Evolutionary conservation across 306 rosid genomes (phyloP).

Genomic region (Carpinus viminea): DNA sequence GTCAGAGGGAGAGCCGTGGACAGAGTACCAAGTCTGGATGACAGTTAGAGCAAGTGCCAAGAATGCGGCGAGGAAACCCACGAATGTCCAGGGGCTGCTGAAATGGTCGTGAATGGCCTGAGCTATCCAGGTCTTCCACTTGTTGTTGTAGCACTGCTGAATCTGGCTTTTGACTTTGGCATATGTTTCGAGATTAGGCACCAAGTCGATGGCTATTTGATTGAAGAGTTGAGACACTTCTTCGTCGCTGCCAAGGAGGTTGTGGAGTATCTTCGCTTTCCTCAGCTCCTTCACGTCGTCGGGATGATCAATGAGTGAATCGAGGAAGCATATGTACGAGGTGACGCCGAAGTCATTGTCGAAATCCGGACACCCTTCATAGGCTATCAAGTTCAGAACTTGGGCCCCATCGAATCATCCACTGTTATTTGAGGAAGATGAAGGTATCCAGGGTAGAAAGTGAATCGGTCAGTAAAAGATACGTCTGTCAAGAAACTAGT

Average conservation of each 20-base stretch:
- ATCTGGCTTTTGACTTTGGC: not conserved
- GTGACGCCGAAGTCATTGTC: conserved; percentile 6
- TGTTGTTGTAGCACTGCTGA: conserved; percentile 3
- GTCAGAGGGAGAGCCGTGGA: not conserved
- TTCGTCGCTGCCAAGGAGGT: conserved; percentile 21
- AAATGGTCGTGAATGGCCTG: conserved; percentile 23
- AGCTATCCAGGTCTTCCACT: conserved; percentile 26
- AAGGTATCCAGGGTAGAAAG: not conserved
- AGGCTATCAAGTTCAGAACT: conserved; percentile 32
- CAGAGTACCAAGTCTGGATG: conserved; percentile 11
- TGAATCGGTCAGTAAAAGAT: not conserved
- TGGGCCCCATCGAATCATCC: conserved; percentile 23
- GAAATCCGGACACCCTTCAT: conserved; percentile 27
- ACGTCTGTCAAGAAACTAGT: not conserved
- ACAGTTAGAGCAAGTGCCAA: conserved; percentile 12
- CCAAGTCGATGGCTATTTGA: conserved; percentile 22
- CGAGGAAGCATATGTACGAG: conserved; percentile 21
- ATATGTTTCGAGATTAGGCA: conserved; percentile 11
- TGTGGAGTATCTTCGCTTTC: conserved; percentile 5
- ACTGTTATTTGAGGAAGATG: conserved; percentile 18
- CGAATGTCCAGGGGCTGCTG: conserved; percentile 22
- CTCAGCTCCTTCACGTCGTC: conserved; percentile 22
- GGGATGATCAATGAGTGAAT: conserved; percentile 28
- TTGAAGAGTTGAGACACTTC: conserved; percentile 29
- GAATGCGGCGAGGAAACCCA: conserved; percentile 5